These are phyloP conservation scores for Sporothrix pseudoabietina DNA, from an alignment of 2,329 filamentous ascomycete species.

Conservation along the genomic window DNA sequence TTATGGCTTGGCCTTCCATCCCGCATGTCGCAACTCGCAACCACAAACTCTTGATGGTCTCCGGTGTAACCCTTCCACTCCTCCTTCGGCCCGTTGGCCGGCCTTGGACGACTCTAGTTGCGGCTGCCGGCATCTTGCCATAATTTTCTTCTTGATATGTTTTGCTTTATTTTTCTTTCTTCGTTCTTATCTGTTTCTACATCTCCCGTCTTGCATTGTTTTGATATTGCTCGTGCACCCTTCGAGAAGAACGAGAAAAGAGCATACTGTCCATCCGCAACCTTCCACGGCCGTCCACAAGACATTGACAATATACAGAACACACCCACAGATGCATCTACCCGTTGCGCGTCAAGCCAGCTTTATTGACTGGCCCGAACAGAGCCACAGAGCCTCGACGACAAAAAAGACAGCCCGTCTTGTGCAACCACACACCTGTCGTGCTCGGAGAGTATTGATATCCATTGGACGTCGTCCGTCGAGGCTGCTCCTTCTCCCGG, in stretches of 20 bases:
- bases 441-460: background rate
- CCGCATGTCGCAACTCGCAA: background rate
- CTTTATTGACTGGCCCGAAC: background rate
- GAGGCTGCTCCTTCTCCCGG: background rate
- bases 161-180: background rate
- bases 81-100: conserved; percentile 3
- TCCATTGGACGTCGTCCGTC: conserved; percentile 2
- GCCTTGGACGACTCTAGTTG: background rate
- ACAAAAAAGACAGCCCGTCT: background rate
- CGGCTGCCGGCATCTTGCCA: conserved; percentile 9
- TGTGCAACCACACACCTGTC: background rate
- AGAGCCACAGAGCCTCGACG: conserved; percentile 1
- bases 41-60: background rate
- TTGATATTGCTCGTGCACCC: background rate
- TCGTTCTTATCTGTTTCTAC: background rate
- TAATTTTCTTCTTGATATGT: background rate
- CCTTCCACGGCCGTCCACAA: background rate
- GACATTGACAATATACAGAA: background rate
- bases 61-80: background rate
- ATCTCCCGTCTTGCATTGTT: background rate
- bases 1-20: background rate
- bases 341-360: background rate
- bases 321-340: background rate
- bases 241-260: background rate
- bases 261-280: background rate